Conservation (phyloP, 257 asterid species). For the Perilla frutescens region DNA sequence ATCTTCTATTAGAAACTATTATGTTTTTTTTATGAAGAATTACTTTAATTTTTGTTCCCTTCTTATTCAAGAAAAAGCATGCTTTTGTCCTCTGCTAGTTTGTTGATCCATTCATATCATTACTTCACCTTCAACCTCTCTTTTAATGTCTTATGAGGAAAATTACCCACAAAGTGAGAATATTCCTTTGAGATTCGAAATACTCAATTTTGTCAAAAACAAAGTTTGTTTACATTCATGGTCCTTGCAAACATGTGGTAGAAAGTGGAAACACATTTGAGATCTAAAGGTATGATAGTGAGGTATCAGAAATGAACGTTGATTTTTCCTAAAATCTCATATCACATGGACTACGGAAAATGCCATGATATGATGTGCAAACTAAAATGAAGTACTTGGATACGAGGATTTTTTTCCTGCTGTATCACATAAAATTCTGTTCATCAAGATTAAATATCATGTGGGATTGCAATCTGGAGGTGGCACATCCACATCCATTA, state of each 20-base stretch:
- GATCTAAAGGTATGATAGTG: not conserved
- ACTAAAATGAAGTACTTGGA: not conserved
- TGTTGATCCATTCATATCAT: not conserved
- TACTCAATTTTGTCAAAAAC: not conserved
- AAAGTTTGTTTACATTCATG: not conserved
- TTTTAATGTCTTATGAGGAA: not conserved
- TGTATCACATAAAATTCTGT: not conserved
- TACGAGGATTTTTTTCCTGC: not conserved
- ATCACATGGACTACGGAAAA: not conserved
- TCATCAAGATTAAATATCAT: not conserved
- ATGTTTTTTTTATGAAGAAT: not conserved
- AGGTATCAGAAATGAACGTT: not conserved
- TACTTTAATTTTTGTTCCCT: not conserved
- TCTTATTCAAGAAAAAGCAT: slow-evolving; percentile 1
- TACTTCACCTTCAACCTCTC: not conserved
- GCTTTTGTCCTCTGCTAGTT: not conserved
- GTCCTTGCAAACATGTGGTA: not conserved
- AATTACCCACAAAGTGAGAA: not conserved
- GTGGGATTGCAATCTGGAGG: not conserved
- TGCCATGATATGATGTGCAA: slow-evolving; percentile 2
- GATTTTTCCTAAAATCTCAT: not conserved
- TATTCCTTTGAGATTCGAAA: not conserved
- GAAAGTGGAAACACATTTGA: slow-evolving; percentile 2
- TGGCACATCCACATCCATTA: not conserved
- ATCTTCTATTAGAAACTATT: slow-evolving; percentile 6